Evolutionary conservation across 352 stramenopile species (phyloP), one percentile per base, ranked within the genome.

Genomic region (Globisporangium irregulare): DNA sequence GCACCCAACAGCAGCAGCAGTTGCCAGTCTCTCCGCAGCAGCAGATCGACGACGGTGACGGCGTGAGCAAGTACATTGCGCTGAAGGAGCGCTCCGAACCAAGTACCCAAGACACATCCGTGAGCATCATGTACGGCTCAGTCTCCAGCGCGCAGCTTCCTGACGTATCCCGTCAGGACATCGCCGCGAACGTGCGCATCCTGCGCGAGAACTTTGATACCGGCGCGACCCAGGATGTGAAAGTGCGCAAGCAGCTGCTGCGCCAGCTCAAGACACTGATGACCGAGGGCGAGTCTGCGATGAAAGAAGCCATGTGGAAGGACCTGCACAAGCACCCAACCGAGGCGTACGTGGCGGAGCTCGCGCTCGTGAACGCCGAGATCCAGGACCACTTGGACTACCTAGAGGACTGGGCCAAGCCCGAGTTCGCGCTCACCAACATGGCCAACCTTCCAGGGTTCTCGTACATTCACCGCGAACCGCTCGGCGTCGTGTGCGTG

Each of bases 401-500:
- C 70, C 64, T 93, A 18, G 75, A 76, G 34, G 76, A 89, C 64
- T 92, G 85, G 83, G 57, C 84, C 41, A 78, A 79, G 68, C 81
- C 89, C 4, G 56, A 87, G 64, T 61, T 73, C 20, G 71, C 78
- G 22, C 24, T 55, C 43, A 92, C 80, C 15, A 86, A 86, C 70
- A 51, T 93, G 53, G 62, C 74, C 14, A 89, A 87, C 68, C 71
- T 91, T 0, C 84, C 86, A 20, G 77, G 86, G 24, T 36, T 76
- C 14, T 85, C 77, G 69, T 92, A 92, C 66, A 70, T 96, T 14
- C 59, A 78, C 18, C 71, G 69, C 14, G 87, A 95, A 50, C 87
- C 89, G 12, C 75, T 96, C 22, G 90, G 93, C 41, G 87, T 97
- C 38, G 90, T 95, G 8, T 96, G 89, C 34, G 71, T 98, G 77